phyloP scores from a whole-genome alignment of 495 filamentous ascomycete species.

The Evernia prunastri region DNA sequence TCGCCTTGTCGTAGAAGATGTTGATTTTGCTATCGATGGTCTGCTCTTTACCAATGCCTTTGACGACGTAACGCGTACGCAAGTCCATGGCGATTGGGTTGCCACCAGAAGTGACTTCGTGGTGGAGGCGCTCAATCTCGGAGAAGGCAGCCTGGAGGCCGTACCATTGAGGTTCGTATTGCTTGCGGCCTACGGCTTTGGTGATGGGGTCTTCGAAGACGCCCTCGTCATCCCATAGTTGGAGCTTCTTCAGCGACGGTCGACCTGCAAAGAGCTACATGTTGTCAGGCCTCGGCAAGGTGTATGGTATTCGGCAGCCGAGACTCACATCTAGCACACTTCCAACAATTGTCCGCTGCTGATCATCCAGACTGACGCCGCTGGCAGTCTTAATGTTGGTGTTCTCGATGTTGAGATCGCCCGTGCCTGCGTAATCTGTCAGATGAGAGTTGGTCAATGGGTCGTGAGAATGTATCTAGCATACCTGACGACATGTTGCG shows the following conservation, averaged over 20 bases:
- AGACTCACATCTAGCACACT: constrained; percentile 46
- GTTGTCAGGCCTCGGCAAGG: background rate
- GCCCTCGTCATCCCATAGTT: constrained; percentile 47
- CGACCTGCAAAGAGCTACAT: constrained; percentile 50
- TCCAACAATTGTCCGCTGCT: constrained; percentile 47
- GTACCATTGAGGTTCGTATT: constrained; percentile 49
- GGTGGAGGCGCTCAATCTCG: constrained; percentile 42
- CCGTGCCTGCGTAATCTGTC: background rate
- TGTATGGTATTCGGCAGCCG: background rate
- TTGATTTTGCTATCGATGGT: constrained; percentile 43
- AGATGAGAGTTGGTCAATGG: background rate
- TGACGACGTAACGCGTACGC: constrained; percentile 47
- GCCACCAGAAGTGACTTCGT: constrained; percentile 43
- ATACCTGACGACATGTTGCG: constrained; percentile 27
- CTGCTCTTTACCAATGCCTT: constrained; percentile 47
- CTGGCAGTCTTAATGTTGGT: constrained; percentile 42
- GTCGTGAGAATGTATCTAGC: background rate
- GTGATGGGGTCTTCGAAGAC: constrained; percentile 47
- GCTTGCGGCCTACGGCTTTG: constrained; percentile 43
- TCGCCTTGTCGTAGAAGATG: constrained; percentile 37
- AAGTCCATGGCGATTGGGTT: constrained; percentile 51
- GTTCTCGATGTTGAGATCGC: constrained; percentile 36
- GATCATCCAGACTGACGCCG: constrained; percentile 39
- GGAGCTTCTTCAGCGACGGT: constrained; percentile 49
- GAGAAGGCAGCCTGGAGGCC: constrained; percentile 41